Evolutionary conservation across 208 protist genomes (phyloP).

Genomic region (Trypanosomatidae sp.): DNA sequence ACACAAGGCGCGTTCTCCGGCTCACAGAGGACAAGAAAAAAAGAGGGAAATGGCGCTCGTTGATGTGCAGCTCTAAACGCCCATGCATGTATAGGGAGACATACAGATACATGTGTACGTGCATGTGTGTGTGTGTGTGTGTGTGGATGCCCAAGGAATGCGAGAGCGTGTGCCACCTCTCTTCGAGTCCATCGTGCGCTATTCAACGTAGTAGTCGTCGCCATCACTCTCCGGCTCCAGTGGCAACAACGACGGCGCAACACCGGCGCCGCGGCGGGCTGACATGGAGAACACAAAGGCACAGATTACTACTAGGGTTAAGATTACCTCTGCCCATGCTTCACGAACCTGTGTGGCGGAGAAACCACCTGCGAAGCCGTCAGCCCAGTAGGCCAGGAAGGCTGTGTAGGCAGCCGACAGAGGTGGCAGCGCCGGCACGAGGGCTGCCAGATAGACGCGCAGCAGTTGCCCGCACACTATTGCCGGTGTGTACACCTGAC

Average conservation of each 20-base stretch:
- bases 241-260: not conserved
- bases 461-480: constrained; percentile 53
- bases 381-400: constrained; percentile 18
- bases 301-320: constrained; percentile 24
- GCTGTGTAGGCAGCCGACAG: constrained; percentile 19
- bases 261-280: constrained; percentile 26
- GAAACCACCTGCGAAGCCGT: not conserved
- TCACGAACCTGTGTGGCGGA: constrained; percentile 24
- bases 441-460: constrained; percentile 54
- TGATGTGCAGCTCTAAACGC: not conserved
- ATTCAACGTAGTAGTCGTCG: constrained; percentile 27
- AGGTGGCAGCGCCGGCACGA: constrained; percentile 32
- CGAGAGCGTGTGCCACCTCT: not conserved
- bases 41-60: not conserved
- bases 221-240: constrained; percentile 15
- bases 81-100: too few relatives aligned
- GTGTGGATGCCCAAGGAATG: not conserved
- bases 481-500: constrained; percentile 50
- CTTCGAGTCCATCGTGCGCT: not conserved
- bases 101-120: not conserved
- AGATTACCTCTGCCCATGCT: constrained; percentile 29
- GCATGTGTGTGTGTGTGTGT: not conserved
- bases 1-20: not conserved
- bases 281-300: constrained; percentile 37
- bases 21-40: constrained; percentile 1